A percentile compares a stretch with the other conserved stretches of the same genome.
Conservation (phyloP, 306 rosid species). For the Ormosia semicastrata region DNA sequence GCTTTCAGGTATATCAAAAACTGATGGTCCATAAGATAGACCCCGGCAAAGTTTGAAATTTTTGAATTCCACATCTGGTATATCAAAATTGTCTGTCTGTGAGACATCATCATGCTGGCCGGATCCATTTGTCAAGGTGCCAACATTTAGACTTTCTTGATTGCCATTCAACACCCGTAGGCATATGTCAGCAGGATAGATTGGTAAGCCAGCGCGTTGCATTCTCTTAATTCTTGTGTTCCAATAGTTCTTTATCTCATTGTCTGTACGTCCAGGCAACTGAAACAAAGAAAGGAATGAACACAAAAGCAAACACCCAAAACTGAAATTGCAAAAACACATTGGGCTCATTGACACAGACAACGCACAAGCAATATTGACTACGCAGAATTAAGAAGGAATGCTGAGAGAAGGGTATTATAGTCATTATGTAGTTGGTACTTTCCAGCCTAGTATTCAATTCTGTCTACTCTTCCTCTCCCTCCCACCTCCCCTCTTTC, state of each 20-base stretch:
- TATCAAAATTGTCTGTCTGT: conserved; percentile 39
- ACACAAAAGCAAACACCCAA: background rate
- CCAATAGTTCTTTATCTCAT: conserved; percentile 93
- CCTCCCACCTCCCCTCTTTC: background rate
- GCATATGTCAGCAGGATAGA: conserved; percentile 61
- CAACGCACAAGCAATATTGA: background rate
- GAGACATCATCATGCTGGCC: conserved; percentile 38
- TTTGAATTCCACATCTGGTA: conserved; percentile 50
- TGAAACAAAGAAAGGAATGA: conserved; percentile 37
- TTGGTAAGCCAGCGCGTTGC: conserved; percentile 67
- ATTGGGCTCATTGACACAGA: background rate
- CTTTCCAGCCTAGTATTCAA: background rate
- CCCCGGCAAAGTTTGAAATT: conserved; percentile 24
- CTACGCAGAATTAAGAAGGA: background rate
- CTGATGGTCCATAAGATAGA: conserved; percentile 36
- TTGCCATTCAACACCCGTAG: conserved; percentile 36
- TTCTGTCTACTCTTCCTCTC: background rate
- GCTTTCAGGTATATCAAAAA: conserved; percentile 36
- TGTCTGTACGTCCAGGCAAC: conserved; percentile 92
- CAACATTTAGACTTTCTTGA: conserved; percentile 44
- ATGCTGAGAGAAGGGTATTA: background rate
- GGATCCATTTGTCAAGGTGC: conserved; percentile 24
- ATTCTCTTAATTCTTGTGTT: conserved; percentile 67
- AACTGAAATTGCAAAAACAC: background rate
- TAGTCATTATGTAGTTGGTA: background rate